phyloP scores from a whole-genome alignment of 441 rosid species.

The Brassica balearica region DNA sequence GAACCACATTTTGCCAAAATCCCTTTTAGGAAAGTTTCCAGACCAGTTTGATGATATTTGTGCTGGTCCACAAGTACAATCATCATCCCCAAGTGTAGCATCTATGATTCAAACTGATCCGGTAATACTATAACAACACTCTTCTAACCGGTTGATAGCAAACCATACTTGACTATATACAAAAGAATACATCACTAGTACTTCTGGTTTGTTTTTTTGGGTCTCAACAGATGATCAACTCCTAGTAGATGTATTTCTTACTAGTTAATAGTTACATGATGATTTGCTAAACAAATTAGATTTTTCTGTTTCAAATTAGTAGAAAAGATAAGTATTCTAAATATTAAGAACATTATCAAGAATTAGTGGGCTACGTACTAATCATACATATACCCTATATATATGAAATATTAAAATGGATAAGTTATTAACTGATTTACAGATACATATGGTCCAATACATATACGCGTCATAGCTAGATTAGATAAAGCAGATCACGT shows the following conservation, averaged over 20 bases:
- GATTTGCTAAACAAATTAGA: neutral
- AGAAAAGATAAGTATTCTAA: neutral
- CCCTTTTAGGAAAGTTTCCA: neutral
- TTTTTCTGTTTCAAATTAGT: neutral
- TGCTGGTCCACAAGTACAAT: neutral
- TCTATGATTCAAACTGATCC: neutral
- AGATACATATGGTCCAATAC: neutral
- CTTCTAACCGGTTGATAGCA: neutral
- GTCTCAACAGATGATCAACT: neutral
- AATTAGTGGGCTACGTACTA: neutral
- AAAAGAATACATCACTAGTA: neutral
- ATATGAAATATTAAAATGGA: neutral
- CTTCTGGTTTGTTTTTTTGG: neutral
- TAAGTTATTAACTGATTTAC: neutral
- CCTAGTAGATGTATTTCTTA: neutral
- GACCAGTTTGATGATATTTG: neutral
- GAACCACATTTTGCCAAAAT: neutral
- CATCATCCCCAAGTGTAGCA: neutral
- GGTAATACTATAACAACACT: neutral
- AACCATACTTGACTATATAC: neutral
- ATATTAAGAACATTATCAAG: constrained; percentile 2
- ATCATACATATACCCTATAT: neutral
- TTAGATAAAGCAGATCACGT: neutral
- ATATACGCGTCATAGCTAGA: neutral
- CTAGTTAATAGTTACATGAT: neutral